Evolutionary conservation across 805 yeast species (phyloP).

Genomic region (Myxozyma nipponensis): DNA sequence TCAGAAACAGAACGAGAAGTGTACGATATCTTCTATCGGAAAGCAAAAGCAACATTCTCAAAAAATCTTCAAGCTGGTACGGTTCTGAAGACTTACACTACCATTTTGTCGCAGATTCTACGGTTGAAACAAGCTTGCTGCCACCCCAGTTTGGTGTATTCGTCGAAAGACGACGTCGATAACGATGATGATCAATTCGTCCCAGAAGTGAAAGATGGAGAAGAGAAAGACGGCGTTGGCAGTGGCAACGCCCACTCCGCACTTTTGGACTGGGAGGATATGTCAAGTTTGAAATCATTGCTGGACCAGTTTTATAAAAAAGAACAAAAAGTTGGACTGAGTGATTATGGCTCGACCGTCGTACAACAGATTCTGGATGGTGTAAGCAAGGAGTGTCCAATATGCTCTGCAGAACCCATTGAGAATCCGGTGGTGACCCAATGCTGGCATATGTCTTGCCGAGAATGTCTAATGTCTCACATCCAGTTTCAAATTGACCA

Average conservation of each 20-base stretch:
- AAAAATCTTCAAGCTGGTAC: conserved; percentile 46
- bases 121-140: conserved; percentile 86
- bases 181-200: conserved; percentile 19
- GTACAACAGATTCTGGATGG: conserved; percentile 34
- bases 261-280: conserved; percentile 27
- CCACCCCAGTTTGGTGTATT: conserved; percentile 63
- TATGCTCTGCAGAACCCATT: conserved; percentile 67
- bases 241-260: not conserved
- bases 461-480: conserved; percentile 68
- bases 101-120: conserved; percentile 76
- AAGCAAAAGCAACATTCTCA: conserved; percentile 51
- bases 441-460: conserved; percentile 80
- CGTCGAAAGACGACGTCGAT: conserved; percentile 44
- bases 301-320: conserved; percentile 17
- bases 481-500: conserved; percentile 59
- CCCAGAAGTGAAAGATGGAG: conserved; percentile 13
- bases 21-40: conserved; percentile 63
- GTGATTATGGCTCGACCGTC: conserved; percentile 30
- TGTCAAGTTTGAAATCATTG: conserved; percentile 29
- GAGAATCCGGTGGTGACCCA: conserved; percentile 58
- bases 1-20: conserved; percentile 60
- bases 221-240: conserved; percentile 14
- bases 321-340: conserved; percentile 17
- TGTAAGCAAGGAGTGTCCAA: conserved; percentile 68
- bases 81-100: conserved; percentile 66